Base-by-base conservation (phyloP, 306 rosid species). In the Vigna hirtella region DNA sequence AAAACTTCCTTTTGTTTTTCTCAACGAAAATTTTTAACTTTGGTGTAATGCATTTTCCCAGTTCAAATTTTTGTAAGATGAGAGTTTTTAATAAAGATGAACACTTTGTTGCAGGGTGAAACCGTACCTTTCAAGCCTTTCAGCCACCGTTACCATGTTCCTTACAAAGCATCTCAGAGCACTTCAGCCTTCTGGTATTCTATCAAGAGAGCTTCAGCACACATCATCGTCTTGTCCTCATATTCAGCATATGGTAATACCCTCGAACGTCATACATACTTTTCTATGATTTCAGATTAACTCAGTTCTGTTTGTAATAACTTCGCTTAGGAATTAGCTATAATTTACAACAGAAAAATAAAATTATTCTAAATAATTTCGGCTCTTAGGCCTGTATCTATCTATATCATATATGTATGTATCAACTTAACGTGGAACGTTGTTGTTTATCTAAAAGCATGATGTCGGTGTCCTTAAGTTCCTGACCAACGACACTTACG, bases 161-260 rank as follows among this genome's bases (percentile, higher is more conserved):
- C 97, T 36, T 86, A 87, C 64, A 73, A 66, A 84, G 91, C 92
- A 73, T 85, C 93, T 0, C 63, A 73, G 5, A 90, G 97, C 76
- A 83, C 93, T 34, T 76, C 86, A 40, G 93, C 90, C 10, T 86
- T 95, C 20, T 95, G 97, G 97, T 95, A 92, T 79, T 94, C 97
- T 77, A 86, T 92, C 83, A 89, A 88, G 79, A 90, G 96, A 81
- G 97, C 97, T 85, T 91, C 95, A n/a, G 91, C 97, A 51, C 68
- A 95, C 84, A 87, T 94, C 85, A 87, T 91, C 40, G 91, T 92
- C 56, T 76, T 95, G 87, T 79, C 98, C 69, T 89, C 97, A 53
- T 91, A 95, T 83, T 89, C 97, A 24, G 88, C 96, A 18, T 90
- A 76, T 75, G 98, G 98, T 94, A 89, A 24, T 32, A 14, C 45